Conservation (phyloP, 306 rosid genomes). For the Trifolium dubium region DNA sequence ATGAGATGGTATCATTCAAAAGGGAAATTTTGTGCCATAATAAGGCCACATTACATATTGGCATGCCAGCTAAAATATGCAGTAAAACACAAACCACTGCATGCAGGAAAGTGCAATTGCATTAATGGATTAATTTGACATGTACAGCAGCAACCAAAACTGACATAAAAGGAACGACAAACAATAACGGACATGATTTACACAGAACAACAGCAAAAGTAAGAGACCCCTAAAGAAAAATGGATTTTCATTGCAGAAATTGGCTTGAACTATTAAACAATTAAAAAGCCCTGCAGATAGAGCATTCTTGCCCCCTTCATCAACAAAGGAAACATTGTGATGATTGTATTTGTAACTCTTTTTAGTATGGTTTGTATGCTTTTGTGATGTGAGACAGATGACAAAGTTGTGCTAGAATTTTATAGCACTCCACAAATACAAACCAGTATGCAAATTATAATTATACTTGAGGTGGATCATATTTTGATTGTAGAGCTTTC, state of each 20-base stretch:
- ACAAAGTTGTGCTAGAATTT: constrained; percentile 14
- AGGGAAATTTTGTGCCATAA: background rate
- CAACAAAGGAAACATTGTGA: background rate
- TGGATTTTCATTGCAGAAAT: background rate
- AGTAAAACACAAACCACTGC: background rate
- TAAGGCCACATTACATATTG: background rate
- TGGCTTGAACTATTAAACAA: background rate
- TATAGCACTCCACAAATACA: constrained; percentile 11
- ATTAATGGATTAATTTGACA: background rate
- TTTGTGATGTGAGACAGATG: constrained; percentile 20
- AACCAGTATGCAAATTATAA: constrained; percentile 21
- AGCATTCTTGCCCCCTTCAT: background rate
- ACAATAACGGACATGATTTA: background rate
- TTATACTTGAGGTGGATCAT: constrained; percentile 20
- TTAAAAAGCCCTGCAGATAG: background rate
- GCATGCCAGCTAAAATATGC: background rate
- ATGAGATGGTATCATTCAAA: background rate
- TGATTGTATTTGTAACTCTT: background rate
- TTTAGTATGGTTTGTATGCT: background rate
- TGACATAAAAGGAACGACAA: background rate
- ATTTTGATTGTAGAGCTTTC: constrained; percentile 12
- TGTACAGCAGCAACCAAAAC: background rate
- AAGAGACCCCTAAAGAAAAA: background rate
- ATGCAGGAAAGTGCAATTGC: background rate
- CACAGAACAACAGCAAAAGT: background rate